Conservation (phyloP, 2,329 filamentous ascomycete genomes). For the Aureobasidium vineae region DNA sequence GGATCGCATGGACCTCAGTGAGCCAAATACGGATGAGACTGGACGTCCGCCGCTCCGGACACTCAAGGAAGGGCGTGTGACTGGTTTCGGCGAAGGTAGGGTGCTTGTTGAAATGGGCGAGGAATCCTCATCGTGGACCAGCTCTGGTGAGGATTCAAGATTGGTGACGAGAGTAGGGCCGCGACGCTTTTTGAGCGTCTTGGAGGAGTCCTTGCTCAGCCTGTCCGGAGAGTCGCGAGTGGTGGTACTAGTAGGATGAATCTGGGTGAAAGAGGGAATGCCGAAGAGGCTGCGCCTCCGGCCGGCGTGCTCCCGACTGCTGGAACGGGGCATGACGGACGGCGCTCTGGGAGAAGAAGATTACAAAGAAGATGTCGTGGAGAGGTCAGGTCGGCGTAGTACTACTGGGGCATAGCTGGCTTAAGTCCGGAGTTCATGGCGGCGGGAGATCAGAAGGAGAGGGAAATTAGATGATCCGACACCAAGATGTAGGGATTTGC, state of each 20-base stretch:
- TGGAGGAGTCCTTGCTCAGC: conserved; percentile 37
- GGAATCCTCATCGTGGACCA: conserved; percentile 30
- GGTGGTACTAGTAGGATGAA: conserved; percentile 29
- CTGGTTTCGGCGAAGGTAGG: conserved; percentile 31
- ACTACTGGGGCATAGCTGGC: conserved; percentile 19
- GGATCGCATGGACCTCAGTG: conserved; percentile 54
- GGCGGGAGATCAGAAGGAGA: conserved; percentile 9
- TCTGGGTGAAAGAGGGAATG: conserved; percentile 36
- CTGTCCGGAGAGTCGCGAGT: conserved; percentile 11
- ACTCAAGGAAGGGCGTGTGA: conserved; percentile 34
- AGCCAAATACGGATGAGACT: conserved; percentile 57
- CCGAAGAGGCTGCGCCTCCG: conserved; percentile 37
- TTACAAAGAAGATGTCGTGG: conserved; percentile 11
- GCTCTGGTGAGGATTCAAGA: conserved; percentile 32
- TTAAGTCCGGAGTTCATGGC: conserved; percentile 23
- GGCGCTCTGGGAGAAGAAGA: conserved; percentile 2
- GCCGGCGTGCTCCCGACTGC: conserved; percentile 29
- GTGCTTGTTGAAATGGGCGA: conserved; percentile 30
- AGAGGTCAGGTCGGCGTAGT: conserved; percentile 1
- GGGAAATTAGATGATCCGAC: conserved; percentile 22
- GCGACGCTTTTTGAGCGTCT: conserved; percentile 36
- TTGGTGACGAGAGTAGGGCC: conserved; percentile 30
- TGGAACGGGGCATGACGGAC: conserved; percentile 28
- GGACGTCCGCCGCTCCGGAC: conserved; percentile 39
- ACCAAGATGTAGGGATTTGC: not conserved